Percentiles rank a stretch among this genome's conserved stretches.
Evolutionary conservation across 176 grass and related monocot genomes (phyloP).

Genomic region (Poa pratensis): DNA sequence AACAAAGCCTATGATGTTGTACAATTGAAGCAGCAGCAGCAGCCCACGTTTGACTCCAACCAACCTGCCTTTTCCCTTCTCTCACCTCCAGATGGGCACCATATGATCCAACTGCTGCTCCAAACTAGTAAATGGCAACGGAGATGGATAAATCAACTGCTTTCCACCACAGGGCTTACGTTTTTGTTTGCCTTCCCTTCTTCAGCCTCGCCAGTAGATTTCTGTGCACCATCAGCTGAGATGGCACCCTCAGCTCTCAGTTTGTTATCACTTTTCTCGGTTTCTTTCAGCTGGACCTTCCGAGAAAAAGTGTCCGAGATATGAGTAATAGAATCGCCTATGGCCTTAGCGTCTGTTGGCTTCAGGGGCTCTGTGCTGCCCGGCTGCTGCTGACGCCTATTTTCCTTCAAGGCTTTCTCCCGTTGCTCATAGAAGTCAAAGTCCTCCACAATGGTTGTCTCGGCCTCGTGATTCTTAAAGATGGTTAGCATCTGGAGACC

Average conservation of each 20-base stretch:
- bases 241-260: constrained; percentile 31
- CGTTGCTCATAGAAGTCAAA: constrained; percentile 87
- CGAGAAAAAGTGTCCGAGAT: constrained; percentile 60
- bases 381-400: constrained; percentile 67
- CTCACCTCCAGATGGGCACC: constrained; percentile 37
- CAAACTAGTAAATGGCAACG: constrained; percentile 42
- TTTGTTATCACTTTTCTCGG: constrained; percentile 34
- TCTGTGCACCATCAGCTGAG: constrained; percentile 37
- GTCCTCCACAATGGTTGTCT: constrained; percentile 81
- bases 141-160: constrained; percentile 37
- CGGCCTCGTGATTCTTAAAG: constrained; percentile 79
- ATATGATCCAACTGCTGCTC: constrained; percentile 42
- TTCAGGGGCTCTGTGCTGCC: constrained; percentile 46
- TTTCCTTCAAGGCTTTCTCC: constrained; percentile 94
- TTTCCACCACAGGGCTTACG: constrained; percentile 36
- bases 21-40: constrained; percentile 55
- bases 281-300: constrained; percentile 58
- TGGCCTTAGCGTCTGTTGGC: constrained; percentile 33
- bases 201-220: constrained; percentile 40
- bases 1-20: constrained; percentile 73
- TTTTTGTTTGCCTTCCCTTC: constrained; percentile 39
- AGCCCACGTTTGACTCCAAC: constrained; percentile 39
- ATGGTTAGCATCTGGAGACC: constrained; percentile 79
- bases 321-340: constrained; percentile 45
- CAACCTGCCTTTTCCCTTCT: constrained; percentile 32